A percentile compares a stretch with the other conserved stretches of the same genome.
These are phyloP conservation scores for Aspergillus taichungensis DNA, from an alignment of 495 filamentous ascomycete genomes.

Conservation along the genomic window DNA sequence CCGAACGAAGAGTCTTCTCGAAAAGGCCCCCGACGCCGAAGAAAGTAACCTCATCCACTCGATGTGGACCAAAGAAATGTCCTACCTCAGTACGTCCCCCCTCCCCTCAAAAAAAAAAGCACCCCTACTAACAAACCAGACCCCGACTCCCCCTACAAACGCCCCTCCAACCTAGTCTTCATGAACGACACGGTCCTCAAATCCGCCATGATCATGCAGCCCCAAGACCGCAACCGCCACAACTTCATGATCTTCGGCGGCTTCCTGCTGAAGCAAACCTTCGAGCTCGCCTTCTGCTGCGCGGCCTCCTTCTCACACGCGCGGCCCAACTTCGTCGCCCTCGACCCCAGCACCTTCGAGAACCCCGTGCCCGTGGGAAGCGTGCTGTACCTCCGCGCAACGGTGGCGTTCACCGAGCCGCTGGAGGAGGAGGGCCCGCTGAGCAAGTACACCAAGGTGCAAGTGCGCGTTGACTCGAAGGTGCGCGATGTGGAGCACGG, in stretches of 20 bases:
- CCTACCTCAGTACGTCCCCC: conserved; percentile 46
- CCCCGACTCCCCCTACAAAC: conserved; percentile 45
- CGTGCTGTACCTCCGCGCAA: conserved; percentile 71
- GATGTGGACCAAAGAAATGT: conserved; percentile 67
- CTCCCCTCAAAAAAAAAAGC: neutral
- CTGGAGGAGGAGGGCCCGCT: conserved; percentile 26
- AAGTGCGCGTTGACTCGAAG: conserved; percentile 67
- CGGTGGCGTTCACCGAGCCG: conserved; percentile 70
- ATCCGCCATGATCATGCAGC: conserved; percentile 78
- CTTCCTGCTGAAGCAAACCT: conserved; percentile 72
- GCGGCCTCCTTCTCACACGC: conserved; percentile 69
- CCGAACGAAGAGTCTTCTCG: conserved; percentile 53
- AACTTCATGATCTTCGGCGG: conserved; percentile 90
- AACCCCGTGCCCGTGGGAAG: conserved; percentile 79
- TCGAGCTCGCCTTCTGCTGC: conserved; percentile 84
- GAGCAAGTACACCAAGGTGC: conserved; percentile 54
- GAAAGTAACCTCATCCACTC: conserved; percentile 73
- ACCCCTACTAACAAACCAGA: conserved; percentile 27
- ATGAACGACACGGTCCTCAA: conserved; percentile 62
- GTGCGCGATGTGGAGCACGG: conserved; percentile 74
- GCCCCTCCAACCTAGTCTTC: conserved; percentile 54
- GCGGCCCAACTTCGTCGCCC: conserved; percentile 65
- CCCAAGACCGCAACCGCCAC: conserved; percentile 76
- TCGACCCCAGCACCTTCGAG: conserved; percentile 76
- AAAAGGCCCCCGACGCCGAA: conserved; percentile 65